Base-by-base conservation (phyloP, 2,329 filamentous ascomycete species). In the Alternaria ethzedia region DNA sequence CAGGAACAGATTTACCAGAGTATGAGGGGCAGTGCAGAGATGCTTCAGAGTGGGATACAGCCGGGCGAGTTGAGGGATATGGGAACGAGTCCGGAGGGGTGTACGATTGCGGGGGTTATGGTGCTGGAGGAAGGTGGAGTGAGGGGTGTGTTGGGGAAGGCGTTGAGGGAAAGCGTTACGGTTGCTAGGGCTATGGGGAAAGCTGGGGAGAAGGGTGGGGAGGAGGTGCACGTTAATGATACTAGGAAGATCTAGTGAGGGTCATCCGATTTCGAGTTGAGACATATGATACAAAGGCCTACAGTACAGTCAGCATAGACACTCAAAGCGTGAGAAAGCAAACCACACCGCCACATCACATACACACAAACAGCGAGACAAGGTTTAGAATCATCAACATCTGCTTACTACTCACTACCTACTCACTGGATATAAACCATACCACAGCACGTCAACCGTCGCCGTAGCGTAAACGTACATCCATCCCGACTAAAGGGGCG, bases 101-200 rank as follows among this genome's bases (percentile, higher is more conserved):
- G 76, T 54, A 78, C 76, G 36, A 78, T 78, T 65, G 76, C 69
- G 0, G 76, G 76, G 6, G 25, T 78, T 13, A 78, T 78, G 75
- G 74, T 77, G 10, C 32, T 78, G 59, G 76, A 78, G 61, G 76
- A 78, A 51, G 68, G 59, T 21, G 74, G 72, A 12, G 69, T 77
- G 2, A 70, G 76, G 25, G 76, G 71, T 0, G 62, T 64, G 36
- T 41, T 78, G 23, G 75, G 74, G 3, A 71, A 65, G 63, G 82
- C 82, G 1, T 71, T 86, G 13, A 73, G 84, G n/a, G 83, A 85
- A 64, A 82, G 83, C 11, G 82, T 84, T 0, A 84, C 83, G 6
- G 75, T 84, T 62, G 82, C 83, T 13, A 71, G 82, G 5, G 62
- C 79, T 21, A 83, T 84, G 82, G 81, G 76, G 15, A 69, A 43